A percentile compares a stretch with the other conserved stretches of the same genome.
phyloP scores from a whole-genome alignment of 2,329 filamentous ascomycete genomes.

The Mycosphaerella arachidis region DNA sequence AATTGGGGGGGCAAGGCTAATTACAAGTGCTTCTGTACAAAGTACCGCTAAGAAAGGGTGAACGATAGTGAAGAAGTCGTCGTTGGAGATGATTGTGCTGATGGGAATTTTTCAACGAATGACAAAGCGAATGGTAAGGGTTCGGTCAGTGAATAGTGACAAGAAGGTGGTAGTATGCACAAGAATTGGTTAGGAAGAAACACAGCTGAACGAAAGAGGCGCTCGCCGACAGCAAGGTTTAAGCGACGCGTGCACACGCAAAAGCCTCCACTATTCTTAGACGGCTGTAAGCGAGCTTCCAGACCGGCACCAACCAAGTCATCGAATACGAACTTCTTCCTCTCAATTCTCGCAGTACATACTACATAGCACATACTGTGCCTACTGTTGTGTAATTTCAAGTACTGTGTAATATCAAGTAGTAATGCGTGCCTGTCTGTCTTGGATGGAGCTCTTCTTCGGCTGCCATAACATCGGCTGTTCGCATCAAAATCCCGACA shows the following conservation, averaged over 20 bases:
- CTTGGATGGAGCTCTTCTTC: not conserved
- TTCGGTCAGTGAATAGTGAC: not conserved
- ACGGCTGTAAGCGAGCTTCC: too few species aligned
- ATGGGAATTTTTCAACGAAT: not conserved
- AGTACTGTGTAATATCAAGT: too few species aligned
- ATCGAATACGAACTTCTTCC: not conserved
- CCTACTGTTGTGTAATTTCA: not conserved
- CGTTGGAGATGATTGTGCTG: not conserved
- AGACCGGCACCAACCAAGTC: not conserved
- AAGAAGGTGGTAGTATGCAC: not conserved
- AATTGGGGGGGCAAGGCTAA: slow-evolving; percentile 4
- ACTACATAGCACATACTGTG: not conserved
- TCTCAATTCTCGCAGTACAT: not conserved
- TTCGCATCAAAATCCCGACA: not conserved
- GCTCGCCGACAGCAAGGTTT: not conserved
- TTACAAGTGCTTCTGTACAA: not conserved
- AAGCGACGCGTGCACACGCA: not conserved
- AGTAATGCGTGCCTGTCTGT: not conserved
- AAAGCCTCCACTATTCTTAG: too few species aligned
- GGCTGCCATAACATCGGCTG: not conserved
- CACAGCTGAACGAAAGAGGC: not conserved
- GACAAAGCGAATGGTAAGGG: not conserved
- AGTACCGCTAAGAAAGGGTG: not conserved
- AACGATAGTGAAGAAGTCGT: not conserved
- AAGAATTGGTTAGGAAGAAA: not conserved